Evolutionary conservation across 768 basidiomycete genomes (phyloP), one percentile per base, ranked within the genome.

Genomic region (Russula abietina): DNA sequence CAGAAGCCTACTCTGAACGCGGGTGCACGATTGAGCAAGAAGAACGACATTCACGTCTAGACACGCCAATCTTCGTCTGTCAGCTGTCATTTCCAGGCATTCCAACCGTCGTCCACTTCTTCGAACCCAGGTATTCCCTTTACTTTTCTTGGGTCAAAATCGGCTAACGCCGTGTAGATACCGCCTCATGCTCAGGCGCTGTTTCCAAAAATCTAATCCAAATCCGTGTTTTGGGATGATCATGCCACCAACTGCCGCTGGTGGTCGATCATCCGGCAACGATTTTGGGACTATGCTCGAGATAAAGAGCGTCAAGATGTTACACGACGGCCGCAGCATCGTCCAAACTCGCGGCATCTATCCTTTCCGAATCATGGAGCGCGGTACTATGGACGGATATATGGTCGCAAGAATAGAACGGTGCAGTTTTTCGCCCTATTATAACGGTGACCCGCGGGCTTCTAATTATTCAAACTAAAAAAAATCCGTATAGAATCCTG

Each of bases 141-240:
- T 51, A 22, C 19, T 36, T 16, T 41, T 45, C 51, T 50, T 33
- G 43, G 43, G 19, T 19, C 10, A 39, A 57, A 24, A 12, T 33
- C 36, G 28, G 28, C 51, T 59, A 63, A 33, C 26, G 54, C 48
- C 57, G 16, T 60, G 22, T 61, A 86, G 87, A 69, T 95, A 98
- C 73, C 88, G 96, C 8, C 81, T 98, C 55, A 98, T 98, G 96
- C 87, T 98, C 58, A 89, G 96, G 26, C 86, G 96, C n/a, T 93
- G 90, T 72, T 86, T 98, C 61, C 87, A 92, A 69, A 84, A 81
- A 17, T 78, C 83, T 5, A 77, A 76, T 48, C 78, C 83, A 4
- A 76, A 76, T 48, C 91, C 91, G n/a, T 79, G 80, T 26, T 97
- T 98, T 73, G 96, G 96, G 41, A 98, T 98, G 91, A 82, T 97